phyloP scores from a whole-genome alignment of 2,329 filamentous ascomycete genomes.

The Colletotrichum viniferum region DNA sequence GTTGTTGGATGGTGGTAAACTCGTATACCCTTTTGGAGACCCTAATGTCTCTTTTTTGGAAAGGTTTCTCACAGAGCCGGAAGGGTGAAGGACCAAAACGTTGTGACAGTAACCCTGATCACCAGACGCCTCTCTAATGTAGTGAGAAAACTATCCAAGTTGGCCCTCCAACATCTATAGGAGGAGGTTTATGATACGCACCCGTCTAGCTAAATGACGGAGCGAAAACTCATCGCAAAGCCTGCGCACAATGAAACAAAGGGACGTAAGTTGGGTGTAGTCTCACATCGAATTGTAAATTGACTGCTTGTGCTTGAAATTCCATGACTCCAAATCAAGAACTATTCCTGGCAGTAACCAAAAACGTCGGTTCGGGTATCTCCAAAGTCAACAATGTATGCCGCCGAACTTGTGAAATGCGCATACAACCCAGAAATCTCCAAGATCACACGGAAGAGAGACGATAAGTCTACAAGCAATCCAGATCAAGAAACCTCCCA shows the following conservation, averaged over 20 bases:
- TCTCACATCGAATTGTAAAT: background rate
- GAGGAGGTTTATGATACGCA: background rate
- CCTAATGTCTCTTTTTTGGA: background rate
- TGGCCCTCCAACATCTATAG: background rate
- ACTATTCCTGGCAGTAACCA: background rate
- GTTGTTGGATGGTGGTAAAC: too few species aligned
- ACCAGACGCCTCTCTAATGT: background rate
- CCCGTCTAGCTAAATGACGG: fast-evolving
- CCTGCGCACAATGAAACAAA: background rate
- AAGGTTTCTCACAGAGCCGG: background rate
- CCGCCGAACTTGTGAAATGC: background rate
- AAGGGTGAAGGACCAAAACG: background rate
- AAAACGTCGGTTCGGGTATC: background rate
- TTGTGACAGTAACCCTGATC: background rate
- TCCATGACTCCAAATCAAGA: background rate
- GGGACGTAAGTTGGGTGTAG: background rate
- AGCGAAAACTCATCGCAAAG: background rate
- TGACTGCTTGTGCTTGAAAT: fast-evolving
- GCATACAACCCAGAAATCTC: background rate
- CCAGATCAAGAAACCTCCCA: background rate
- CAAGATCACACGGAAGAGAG: background rate
- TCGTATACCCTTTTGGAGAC: background rate
- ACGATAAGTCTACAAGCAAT: background rate
- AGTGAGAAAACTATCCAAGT: background rate
- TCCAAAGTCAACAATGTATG: background rate